Evolutionary conservation across 768 basidiomycete species (phyloP), one percentile per base, ranked within the genome.

Genomic region (Termitomyces sp.): DNA sequence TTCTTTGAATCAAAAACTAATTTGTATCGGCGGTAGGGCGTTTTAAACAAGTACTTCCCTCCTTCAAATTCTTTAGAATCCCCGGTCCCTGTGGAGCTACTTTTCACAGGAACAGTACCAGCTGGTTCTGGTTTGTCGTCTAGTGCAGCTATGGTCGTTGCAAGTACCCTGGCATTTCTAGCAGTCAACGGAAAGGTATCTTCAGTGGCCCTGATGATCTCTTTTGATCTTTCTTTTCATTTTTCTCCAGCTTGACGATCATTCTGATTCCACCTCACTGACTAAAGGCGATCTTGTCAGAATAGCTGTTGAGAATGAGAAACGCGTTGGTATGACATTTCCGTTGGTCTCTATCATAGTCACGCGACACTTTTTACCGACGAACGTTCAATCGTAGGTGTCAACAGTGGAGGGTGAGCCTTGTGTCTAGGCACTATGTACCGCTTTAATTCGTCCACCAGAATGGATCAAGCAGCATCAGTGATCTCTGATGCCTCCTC

Each of bases 401-500:
- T 90, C 9, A 91, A 91, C 63, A 87, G 84, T 57, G 89, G 88
- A 59, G 87, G 89, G 88, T 89, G 63, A 58, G 80, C 67, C 7
- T 21, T 6, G 14, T 50, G 31, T 30, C 11, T 33, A 33, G 46
- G 6, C 15, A 19, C 43, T 31, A 40, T 40, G n/a, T 2, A 28
- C 21, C 15, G 9, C 28, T 47, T n/a, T n/a, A 28, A 6, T 55
- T 55, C 50, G 26, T 6, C 5, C 42, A 44, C 49, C 49, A 89
- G 91, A 26, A 90, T 95, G 88, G 94, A 96, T 68, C 92, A 94
- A 77, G 88, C 92, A 1, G 91, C 92, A 0, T 93, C 90, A 0
- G 86, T 93, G 38, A 86, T 95, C 61, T 87, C 84, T 15, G 75
- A 80, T 26, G 76, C 87, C 0, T 78, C 80, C 21, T 83, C 87